Conservation (phyloP, 257 asterid genomes). For the Echium plantagineum region DNA sequence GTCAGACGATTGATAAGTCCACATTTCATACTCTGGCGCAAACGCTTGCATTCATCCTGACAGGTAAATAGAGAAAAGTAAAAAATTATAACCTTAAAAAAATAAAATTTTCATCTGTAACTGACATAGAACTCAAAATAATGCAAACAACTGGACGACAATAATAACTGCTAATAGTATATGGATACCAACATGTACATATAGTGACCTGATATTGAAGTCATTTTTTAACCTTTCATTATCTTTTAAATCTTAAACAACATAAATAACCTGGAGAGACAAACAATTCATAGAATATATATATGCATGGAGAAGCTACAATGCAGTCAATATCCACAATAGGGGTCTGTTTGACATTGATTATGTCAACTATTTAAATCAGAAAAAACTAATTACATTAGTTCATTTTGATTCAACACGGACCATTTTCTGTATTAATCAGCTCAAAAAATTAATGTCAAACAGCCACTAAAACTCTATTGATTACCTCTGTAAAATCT, state of each 20-base stretch:
- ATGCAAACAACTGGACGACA: background rate
- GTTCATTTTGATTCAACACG: too few species aligned
- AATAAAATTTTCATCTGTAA: too few species aligned
- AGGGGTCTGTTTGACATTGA: too few species aligned
- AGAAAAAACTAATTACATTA: too few species aligned
- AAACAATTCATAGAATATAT: too few species aligned
- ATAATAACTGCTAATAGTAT: background rate
- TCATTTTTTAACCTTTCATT: background rate
- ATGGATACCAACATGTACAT: background rate
- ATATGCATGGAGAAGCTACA: too few species aligned
- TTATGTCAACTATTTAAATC: too few species aligned
- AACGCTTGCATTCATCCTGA: slow-evolving; percentile 99
- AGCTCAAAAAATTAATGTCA: background rate
- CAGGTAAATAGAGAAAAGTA: slow-evolving; percentile 9
- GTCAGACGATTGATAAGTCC: slow-evolving; percentile 79
- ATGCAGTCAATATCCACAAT: too few species aligned
- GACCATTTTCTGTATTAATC: too few species aligned
- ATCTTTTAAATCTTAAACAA: too few species aligned
- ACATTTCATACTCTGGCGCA: slow-evolving; percentile 96
- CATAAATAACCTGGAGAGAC: too few species aligned
- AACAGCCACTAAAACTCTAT: background rate
- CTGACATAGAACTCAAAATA: background rate
- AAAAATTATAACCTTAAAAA: slow-evolving; percentile 5
- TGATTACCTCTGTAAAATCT: slow-evolving; percentile 87
- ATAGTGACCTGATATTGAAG: background rate